Conservation (phyloP, 306 rosid genomes). For the Citrullus mucosospermus region DNA sequence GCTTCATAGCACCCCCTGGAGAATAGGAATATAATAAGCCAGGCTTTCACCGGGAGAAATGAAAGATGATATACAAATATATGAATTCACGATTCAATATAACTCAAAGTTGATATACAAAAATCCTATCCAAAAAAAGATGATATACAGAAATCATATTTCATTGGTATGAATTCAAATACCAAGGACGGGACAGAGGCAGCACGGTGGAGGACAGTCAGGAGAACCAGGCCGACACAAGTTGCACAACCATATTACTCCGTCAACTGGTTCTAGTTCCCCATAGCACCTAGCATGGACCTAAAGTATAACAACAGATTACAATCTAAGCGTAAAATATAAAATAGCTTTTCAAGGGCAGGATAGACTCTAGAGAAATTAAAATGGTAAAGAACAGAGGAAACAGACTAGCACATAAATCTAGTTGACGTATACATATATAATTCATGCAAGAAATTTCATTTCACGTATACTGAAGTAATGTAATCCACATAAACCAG, state of each 20-base stretch:
- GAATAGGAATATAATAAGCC: slow-evolving; percentile 10
- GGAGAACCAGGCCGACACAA: slow-evolving; percentile 86
- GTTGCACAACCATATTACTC: slow-evolving; percentile 88
- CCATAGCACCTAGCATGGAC: slow-evolving; percentile 98
- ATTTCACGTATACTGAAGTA: neutral
- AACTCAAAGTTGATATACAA: slow-evolving; percentile 2
- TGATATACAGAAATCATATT: slow-evolving; percentile 1
- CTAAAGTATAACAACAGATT: slow-evolving; percentile 21
- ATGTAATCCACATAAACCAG: neutral
- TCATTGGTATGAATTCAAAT: slow-evolving; percentile 10
- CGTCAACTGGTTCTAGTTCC: slow-evolving; percentile 82
- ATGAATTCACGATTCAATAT: slow-evolving; percentile 11
- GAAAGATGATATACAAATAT: no score
- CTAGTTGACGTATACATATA: neutral
- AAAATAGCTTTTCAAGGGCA: neutral
- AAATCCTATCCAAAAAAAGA: neutral
- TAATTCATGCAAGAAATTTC: neutral
- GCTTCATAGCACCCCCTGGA: slow-evolving; percentile 99
- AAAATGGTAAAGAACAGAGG: neutral
- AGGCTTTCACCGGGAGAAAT: no score
- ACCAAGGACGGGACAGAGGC: slow-evolving; percentile 96
- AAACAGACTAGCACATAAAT: neutral
- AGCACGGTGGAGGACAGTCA: slow-evolving; percentile 61
- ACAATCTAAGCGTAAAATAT: neutral
- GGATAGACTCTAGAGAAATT: neutral